Percentiles rank a stretch among this genome's conserved stretches.
Conservation (phyloP, 1,139 yeast genomes). For the Candida dubliniensis region DNA sequence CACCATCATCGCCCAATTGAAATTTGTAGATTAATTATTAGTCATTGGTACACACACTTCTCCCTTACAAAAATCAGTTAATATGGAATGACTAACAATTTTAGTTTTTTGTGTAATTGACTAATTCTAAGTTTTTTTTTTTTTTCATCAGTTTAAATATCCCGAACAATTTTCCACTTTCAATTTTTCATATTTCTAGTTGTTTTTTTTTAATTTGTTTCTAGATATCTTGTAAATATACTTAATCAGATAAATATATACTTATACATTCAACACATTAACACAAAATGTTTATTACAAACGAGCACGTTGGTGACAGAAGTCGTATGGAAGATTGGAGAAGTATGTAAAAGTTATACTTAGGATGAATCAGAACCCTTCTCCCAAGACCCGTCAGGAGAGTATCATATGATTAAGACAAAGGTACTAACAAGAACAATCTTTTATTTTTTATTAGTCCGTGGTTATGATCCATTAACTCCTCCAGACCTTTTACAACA, state of each 20-base stretch:
- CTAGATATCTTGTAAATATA: slow-evolving; percentile 3
- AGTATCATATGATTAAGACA: background rate
- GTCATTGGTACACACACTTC: too few species aligned
- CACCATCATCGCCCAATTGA: too few species aligned
- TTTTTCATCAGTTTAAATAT: too few species aligned
- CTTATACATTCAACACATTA: background rate
- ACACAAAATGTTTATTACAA: slow-evolving; percentile 71
- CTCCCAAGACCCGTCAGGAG: background rate
- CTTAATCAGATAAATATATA: background rate
- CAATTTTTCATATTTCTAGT: background rate
- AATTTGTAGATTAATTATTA: too few species aligned
- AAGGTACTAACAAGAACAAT: slow-evolving; percentile 15
- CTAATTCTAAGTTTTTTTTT: too few species aligned
- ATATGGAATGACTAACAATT: too few species aligned
- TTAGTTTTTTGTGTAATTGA: too few species aligned
- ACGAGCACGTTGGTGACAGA: slow-evolving; percentile 82
- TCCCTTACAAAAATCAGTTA: too few species aligned
- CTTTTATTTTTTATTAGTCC: slow-evolving; percentile 21
- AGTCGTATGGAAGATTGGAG: slow-evolving; percentile 88
- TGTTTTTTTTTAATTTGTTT: background rate
- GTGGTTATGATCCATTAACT: slow-evolving; percentile 86
- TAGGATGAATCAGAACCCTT: background rate
- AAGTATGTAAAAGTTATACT: slow-evolving; percentile 43
- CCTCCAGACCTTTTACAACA: slow-evolving; percentile 84
- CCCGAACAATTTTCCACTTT: background rate